Evolutionary conservation across 768 basidiomycete genomes (phyloP).

Genomic region (Naematelia encephala): DNA sequence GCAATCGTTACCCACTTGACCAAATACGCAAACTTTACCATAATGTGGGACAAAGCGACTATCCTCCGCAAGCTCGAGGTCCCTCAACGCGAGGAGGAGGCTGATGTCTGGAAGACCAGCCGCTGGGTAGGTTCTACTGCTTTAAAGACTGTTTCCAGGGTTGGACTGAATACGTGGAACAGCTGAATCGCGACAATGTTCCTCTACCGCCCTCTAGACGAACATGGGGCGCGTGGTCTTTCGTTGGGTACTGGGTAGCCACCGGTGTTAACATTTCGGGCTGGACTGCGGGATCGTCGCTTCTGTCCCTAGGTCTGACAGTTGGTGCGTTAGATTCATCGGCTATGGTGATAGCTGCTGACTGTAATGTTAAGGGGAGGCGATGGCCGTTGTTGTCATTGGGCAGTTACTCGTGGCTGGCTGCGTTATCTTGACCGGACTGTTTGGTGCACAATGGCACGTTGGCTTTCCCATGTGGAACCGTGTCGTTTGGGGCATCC

Average conservation of each 20-base stretch:
- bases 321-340: slow-evolving; percentile 12
- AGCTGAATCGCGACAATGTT: slow-evolving; percentile 34
- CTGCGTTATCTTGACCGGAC: slow-evolving; percentile 29
- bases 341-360: too few species aligned
- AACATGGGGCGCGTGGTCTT: slow-evolving; percentile 33
- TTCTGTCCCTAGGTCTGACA: slow-evolving; percentile 34
- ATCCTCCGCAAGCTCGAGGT: slow-evolving; percentile 16
- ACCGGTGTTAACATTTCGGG: slow-evolving; percentile 35
- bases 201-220: slow-evolving; percentile 31
- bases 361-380: slow-evolving; percentile 19
- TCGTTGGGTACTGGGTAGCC: slow-evolving; percentile 30
- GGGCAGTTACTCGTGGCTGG: slow-evolving; percentile 24
- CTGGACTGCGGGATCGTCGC: slow-evolving; percentile 32
- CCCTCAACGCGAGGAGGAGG: slow-evolving; percentile 22
- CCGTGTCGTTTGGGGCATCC: slow-evolving; percentile 34
- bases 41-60: neutral
- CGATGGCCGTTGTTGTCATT: slow-evolving; percentile 29
- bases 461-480: slow-evolving; percentile 46
- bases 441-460: slow-evolving; percentile 40
- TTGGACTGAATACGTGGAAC: neutral
- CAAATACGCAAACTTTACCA: neutral
- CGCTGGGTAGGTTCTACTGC: slow-evolving; percentile 16
- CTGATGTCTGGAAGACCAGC: slow-evolving; percentile 23
- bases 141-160: neutral
- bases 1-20: too few species aligned